These are phyloP conservation scores for Phaeoacremonium minimum DNA, from an alignment of 2,329 filamentous ascomycete species.

Conservation along the genomic window DNA sequence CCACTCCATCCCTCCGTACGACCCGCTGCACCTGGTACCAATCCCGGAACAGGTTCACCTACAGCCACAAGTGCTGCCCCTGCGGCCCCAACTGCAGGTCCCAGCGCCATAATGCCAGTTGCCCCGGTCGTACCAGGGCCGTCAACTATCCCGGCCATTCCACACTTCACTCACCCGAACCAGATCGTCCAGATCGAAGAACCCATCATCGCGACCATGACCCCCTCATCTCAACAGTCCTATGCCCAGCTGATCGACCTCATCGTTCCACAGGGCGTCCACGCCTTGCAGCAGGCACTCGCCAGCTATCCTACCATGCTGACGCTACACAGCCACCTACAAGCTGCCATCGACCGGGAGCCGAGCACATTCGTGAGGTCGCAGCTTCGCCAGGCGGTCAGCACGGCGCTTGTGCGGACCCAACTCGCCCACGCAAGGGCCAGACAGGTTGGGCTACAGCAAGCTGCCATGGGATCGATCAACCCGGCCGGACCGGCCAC, in stretches of 20 bases:
- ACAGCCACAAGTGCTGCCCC: background rate
- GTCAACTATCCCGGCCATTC: constrained; percentile 3
- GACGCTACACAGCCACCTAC: constrained; percentile 41
- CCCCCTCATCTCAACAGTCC: constrained; percentile 30
- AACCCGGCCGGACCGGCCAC: constrained; percentile 5
- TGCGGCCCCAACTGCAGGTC: background rate
- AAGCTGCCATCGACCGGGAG: constrained; percentile 47
- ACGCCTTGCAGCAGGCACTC: constrained; percentile 40
- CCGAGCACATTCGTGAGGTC: constrained; percentile 40
- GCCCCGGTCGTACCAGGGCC: background rate
- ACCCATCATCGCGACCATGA: constrained; percentile 24
- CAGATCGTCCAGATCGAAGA: constrained; percentile 23
- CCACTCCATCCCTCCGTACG: background rate
- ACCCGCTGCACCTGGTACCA: too few relatives aligned
- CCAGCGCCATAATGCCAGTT: too few relatives aligned
- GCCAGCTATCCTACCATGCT: constrained; percentile 43
- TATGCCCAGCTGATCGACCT: constrained; percentile 50
- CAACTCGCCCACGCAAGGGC: constrained; percentile 37
- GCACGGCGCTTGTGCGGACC: constrained; percentile 36
- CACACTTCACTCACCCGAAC: background rate
- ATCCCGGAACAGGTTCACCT: too few relatives aligned
- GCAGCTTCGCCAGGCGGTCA: constrained; percentile 46
- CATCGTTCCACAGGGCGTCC: constrained; percentile 44
- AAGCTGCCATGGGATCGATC: constrained; percentile 5
- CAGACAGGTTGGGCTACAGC: constrained; percentile 16